Evolutionary conservation across 345 rosid species (phyloP).

Genomic region (Turritis glabra): DNA sequence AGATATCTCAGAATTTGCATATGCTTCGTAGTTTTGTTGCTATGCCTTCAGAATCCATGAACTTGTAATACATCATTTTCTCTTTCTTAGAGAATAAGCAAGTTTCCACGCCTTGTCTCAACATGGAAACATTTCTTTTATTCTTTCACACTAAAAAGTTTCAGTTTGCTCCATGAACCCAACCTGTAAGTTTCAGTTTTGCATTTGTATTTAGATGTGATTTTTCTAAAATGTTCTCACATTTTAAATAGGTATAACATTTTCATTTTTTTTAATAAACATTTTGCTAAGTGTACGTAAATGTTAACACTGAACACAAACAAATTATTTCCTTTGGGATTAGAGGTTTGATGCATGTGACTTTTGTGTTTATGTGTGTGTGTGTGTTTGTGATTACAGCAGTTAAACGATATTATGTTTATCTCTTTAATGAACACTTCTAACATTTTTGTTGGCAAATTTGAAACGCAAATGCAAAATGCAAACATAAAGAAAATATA

Average conservation of each 20-base stretch:
- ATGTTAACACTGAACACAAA: not conserved
- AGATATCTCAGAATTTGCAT: constrained; percentile 46
- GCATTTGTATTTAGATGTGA: not conserved
- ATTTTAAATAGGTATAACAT: not conserved
- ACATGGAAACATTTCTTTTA: not conserved
- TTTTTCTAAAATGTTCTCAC: not conserved
- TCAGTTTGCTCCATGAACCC: constrained; percentile 12
- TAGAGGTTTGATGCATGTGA: not conserved
- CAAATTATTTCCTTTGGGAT: not conserved
- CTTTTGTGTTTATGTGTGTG: too few species aligned
- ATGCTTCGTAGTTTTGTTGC: constrained; percentile 46
- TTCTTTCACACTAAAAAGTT: not conserved
- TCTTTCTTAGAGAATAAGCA: constrained; percentile 19
- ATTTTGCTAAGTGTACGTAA: not conserved
- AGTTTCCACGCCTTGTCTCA: constrained; percentile 7
- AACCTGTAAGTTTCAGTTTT: not conserved
- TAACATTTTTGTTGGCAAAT: not conserved
- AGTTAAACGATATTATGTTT: too few species aligned
- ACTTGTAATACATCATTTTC: constrained; percentile 18
- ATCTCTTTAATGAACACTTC: too few species aligned
- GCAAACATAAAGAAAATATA: not conserved
- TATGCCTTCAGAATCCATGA: constrained; percentile 36
- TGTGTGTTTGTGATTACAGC: too few species aligned
- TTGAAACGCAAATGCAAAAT: not conserved
- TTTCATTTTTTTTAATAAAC: not conserved